Evolutionary conservation across 2,329 filamentous ascomycete species (phyloP).

Genomic region (Botryotinia calthae): DNA sequence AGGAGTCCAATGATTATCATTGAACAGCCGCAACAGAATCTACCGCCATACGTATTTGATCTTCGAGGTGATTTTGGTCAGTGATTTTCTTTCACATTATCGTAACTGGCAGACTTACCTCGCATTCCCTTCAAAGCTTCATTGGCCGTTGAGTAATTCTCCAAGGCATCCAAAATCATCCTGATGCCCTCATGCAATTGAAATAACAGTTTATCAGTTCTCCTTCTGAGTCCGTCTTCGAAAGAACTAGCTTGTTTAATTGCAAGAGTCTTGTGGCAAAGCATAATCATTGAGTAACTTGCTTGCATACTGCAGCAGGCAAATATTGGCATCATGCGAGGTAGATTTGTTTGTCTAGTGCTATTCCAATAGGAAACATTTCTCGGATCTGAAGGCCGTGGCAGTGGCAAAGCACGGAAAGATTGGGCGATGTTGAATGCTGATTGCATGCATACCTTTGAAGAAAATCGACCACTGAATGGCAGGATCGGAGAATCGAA

Average conservation of each 20-base stretch:
- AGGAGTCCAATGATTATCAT: not conserved
- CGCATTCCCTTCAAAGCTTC: constrained; percentile 34
- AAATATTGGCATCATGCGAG: constrained; percentile 39
- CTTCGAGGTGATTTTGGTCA: not conserved
- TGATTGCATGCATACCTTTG: constrained; percentile 49
- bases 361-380: not conserved
- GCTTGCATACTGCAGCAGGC: constrained; percentile 41
- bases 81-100: not conserved
- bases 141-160: constrained; percentile 34
- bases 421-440: constrained; percentile 48
- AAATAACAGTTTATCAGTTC: constrained; percentile 24
- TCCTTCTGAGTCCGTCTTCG: not conserved
- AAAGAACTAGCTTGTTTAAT: constrained; percentile 20
- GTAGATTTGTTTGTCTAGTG: constrained; percentile 17
- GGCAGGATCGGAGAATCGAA: constrained; percentile 39
- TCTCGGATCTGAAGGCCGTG: constrained; percentile 27
- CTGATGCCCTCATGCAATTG: constrained; percentile 30
- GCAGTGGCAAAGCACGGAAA: constrained; percentile 48
- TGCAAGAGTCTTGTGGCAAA: constrained; percentile 30
- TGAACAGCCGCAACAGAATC: not conserved
- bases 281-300: constrained; percentile 40
- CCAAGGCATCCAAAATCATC: constrained; percentile 29
- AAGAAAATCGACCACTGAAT: constrained; percentile 48
- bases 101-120: constrained; percentile 24
- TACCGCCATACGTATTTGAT: constrained; percentile 10